phyloP scores from a whole-genome alignment of 2,329 filamentous ascomycete genomes.

The Calonectria leucothoes region DNA sequence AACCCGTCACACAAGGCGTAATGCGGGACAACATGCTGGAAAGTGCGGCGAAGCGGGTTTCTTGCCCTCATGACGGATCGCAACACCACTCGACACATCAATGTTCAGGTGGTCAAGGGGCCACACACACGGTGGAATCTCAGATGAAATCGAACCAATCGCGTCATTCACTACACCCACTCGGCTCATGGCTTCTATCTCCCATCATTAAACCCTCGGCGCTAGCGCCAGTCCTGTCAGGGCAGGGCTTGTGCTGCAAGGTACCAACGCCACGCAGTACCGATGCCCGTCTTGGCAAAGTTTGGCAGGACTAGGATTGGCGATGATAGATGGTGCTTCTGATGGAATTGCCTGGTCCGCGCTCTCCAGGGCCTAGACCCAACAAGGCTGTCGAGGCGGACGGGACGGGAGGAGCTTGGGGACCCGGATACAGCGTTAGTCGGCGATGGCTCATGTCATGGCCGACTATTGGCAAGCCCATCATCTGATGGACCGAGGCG shows the following conservation, averaged over 20 bases:
- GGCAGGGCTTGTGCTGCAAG: neutral
- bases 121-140: neutral
- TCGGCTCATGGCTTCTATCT: neutral
- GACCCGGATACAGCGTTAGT: neutral
- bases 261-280: slow-evolving; percentile 3
- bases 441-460: neutral
- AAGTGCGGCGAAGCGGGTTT: neutral
- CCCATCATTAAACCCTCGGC: neutral
- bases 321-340: neutral
- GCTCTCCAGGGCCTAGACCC: neutral
- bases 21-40: neutral
- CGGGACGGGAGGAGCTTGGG: neutral
- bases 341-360: neutral
- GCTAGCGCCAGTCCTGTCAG: neutral
- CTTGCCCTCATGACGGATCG: too few species aligned
- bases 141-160: neutral
- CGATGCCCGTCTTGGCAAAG: slow-evolving; percentile 12
- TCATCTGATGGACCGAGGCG: neutral
- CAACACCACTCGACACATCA: neutral
- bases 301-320: too few species aligned
- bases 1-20: neutral
- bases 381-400: too few species aligned
- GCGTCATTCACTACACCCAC: neutral
- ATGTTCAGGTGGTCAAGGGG: neutral
- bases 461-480: neutral